Evolutionary conservation across 179 eudicot genomes (phyloP), one percentile per base, ranked within the genome.

Genomic region (Vitellaria paradoxa): DNA sequence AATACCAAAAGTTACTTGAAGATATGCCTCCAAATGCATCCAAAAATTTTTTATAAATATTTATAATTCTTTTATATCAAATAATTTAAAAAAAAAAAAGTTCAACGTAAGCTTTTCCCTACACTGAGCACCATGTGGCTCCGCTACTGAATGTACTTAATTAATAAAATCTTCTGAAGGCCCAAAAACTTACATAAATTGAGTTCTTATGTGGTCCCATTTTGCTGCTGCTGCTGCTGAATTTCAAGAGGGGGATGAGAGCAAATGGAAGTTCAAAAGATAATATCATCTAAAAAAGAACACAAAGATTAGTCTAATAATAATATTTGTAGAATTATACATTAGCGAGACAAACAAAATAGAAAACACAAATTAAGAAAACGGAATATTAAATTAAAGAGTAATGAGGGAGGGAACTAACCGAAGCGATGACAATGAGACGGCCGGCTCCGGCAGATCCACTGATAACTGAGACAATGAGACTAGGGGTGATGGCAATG

Each of bases 251-350:
- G 9, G 97, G 97, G 57, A 91, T 90, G 75, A 91, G 89, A n/a
- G 93, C 93, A 85, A 91, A 91, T 74, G 97, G 97, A 64, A 91
- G 93, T 72, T 90, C 93, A 79, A 91, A 91, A 56, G 97, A 91
- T 70, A 91, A 80, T 63, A 90, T 88, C 93, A 91, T 91, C 97
- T 91, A 83, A 70, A 75, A 67, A 64, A 57, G 12, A n/a, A n/a
- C n/a, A 6, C 24, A 40, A 40, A n/a, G 18, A 66, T 64, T 49
- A 24, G 20, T 66, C 49, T 4, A 53, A 30, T 30, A 2, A 13
- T 14, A 9, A 37, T 37, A 6, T 9, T 46, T 15, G 23, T 0
- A 23, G 13, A 72, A 56, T 49, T 26, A 23, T 12, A 17, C 5
- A 21, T 30, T 30, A 30, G 37, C 37, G 2, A 30, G 37, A 30